Evolutionary conservation across 352 stramenopile species (phyloP), one percentile per base, ranked within the genome.

Genomic region (Phytophthora hybrid): DNA sequence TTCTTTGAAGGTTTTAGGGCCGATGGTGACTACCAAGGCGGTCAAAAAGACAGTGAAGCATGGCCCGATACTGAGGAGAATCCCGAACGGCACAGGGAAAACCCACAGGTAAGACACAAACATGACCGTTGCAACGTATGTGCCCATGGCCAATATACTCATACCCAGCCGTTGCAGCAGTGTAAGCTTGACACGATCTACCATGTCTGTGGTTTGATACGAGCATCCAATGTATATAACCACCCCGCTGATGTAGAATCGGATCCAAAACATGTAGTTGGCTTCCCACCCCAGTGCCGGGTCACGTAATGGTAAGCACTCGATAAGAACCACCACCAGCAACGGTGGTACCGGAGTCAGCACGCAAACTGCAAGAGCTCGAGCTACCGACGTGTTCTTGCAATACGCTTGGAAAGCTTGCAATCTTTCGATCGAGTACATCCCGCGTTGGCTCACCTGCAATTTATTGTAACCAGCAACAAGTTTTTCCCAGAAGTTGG

Each of bases 41-140:
- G 57, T n/a, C 16, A 74, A 4, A 23, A 67, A 76, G 16, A 73
- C 29, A 19, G 31, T 5, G 14, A 68, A 64, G 23, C 53, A 65
- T 21, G 73, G 73, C 5, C 23, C 59, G 23, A 71, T 65, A 8
- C 68, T 49, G 8, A 79, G 4, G 29, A 73, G 49, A 49, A 74
- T 69, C 34, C 64, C 59, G 58, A 87, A 87, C 2, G 81, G 81
- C 10, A 85, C 71, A 1, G 75, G 79, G 16, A 83, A 83, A 3
- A 71, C 61, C 77, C 81, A 84, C n/a, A n/a, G 29, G 8, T n/a
- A 63, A 11, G 68, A 64, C 13, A 84, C 41, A 5, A 44, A 11
- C 1, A 84, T 9, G 5, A 69, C 59, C 2, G 62, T 73, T 16
- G 52, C 29, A 6, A 74, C 51, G 44, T 77, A 79, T 13, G 71